Evolutionary conservation across 192 early-diverging fungal species (phyloP).

Genomic region (Entophlyctis luteolus): DNA sequence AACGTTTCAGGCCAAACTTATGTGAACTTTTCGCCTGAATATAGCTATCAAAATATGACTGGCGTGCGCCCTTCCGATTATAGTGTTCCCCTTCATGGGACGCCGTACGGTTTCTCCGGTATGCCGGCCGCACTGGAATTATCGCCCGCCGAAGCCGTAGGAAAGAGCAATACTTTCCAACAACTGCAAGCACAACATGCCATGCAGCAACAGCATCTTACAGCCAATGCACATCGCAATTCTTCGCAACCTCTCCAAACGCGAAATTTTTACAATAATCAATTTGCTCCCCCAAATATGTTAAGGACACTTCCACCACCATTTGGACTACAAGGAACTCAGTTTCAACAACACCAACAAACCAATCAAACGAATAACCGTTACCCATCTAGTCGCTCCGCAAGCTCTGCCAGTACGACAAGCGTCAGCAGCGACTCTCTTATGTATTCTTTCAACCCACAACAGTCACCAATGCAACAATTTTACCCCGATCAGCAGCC

Average conservation of each 20-base stretch:
- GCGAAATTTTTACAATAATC: background rate
- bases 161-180: background rate
- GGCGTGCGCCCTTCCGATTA: no score
- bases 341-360: background rate
- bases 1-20: background rate
- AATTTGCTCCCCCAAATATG: background rate
- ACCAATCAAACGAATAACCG: conserved; percentile 1
- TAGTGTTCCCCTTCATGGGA: no score
- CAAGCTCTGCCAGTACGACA: background rate
- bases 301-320: background rate
- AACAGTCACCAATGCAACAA: conserved; percentile 1
- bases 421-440: background rate
- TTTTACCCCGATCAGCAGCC: conserved; percentile 16
- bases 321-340: background rate
- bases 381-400: background rate
- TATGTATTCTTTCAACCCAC: background rate
- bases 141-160: background rate
- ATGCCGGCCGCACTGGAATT: background rate
- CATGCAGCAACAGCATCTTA: background rate
- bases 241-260: background rate
- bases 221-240: background rate
- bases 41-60: background rate
- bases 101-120: background rate
- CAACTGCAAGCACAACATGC: conserved; percentile 7
- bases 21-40: background rate